Base-by-base conservation (phyloP, 495 filamentous ascomycete species). In the Aspergillus olivimuriae region DNA sequence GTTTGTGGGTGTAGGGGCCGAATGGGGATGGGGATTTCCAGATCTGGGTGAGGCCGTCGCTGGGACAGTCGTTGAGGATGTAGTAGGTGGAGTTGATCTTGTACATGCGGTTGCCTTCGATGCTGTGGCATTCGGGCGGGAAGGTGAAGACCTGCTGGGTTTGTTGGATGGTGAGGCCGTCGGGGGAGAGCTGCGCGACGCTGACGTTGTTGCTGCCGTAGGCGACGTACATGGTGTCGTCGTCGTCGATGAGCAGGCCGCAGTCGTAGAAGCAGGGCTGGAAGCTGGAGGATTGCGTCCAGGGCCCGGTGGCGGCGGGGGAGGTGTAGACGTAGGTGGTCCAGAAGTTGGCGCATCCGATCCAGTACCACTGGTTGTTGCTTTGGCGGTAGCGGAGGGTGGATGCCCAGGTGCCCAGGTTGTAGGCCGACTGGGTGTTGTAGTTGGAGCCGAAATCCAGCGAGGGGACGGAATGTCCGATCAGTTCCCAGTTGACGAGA, bases 101-200 rank as follows among this genome's bases (percentile, higher is more conserved):
- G 43, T 80, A 81, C 57, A 81, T 60, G 11, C 77, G 62, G 15
- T 67, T 63, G 6, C 77, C 77, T 46, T 81, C 77, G 39, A 80
- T 64, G 18, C 62, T 65, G 18, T 49, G 50, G 8, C 56, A 46
- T 28, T 48, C 55, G 2, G 58, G 4, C n/a, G 34, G 34, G 34
- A 15, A 55, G 9, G 61, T 52, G 51, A 67, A 74, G 9, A 77
- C 65, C 12, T 61, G 33, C 43, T 72, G 59, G 4, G 66, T 60
- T 38, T 62, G 60, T 10, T 69, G 68, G 28, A 70, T 51, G 35
- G 58, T 62, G 2, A 70, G 45, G 1, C 66, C 72, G 34, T 75
- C 73, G 2, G 52, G 21, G 11, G 69, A 63, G 4, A 81, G 60
- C 44, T 77, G 66, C 4, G 76, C 69, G 10, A 82, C 61, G 10